These are phyloP conservation scores for Blastobotrys chiropterorum DNA, from an alignment of 805 yeast species.

Conservation along the genomic window DNA sequence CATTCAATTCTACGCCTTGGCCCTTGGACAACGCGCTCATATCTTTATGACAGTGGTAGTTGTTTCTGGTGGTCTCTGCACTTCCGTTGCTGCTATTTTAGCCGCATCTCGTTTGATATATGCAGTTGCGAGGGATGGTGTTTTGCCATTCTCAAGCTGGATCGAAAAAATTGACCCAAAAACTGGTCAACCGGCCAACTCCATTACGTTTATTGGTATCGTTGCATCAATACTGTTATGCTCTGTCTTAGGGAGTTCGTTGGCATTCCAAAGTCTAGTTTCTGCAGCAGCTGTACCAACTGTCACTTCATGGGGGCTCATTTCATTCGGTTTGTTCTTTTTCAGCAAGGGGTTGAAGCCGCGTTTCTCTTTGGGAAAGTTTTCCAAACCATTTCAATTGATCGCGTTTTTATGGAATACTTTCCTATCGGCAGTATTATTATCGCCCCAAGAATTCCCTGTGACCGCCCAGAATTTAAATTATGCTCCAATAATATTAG, in stretches of 20 bases:
- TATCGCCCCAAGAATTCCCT: conserved; percentile 21
- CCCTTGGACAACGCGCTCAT: conserved; percentile 20
- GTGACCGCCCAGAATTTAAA: conserved; percentile 18
- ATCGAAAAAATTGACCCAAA: conserved; percentile 14
- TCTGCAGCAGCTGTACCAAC: conserved; percentile 22
- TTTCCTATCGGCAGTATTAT: conserved; percentile 14
- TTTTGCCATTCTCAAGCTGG: conserved; percentile 21
- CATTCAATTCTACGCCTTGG: conserved; percentile 19
- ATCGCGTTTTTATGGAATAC: conserved; percentile 18
- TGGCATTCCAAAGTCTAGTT: conserved; percentile 22
- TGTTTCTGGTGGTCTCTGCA: conserved; percentile 12
- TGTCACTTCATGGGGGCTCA: conserved; percentile 18
- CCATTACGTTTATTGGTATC: conserved; percentile 18
- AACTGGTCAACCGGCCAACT: conserved; percentile 19
- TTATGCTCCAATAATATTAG: conserved; percentile 21
- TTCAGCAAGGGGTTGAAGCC: conserved; percentile 7
- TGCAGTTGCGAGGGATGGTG: conserved; percentile 24
- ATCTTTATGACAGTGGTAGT: conserved; percentile 17
- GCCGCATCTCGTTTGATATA: conserved; percentile 22
- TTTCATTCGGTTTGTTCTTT: conserved; percentile 19
- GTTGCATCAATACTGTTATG: conserved; percentile 19
- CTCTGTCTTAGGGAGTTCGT: conserved; percentile 18
- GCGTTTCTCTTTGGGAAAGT: conserved; percentile 16
- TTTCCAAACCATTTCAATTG: conserved; percentile 16
- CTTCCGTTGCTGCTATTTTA: conserved; percentile 16